Evolutionary conservation across 305 asterid species (phyloP), one percentile per base, ranked within the genome.

Genomic region (Withania somnifera): DNA sequence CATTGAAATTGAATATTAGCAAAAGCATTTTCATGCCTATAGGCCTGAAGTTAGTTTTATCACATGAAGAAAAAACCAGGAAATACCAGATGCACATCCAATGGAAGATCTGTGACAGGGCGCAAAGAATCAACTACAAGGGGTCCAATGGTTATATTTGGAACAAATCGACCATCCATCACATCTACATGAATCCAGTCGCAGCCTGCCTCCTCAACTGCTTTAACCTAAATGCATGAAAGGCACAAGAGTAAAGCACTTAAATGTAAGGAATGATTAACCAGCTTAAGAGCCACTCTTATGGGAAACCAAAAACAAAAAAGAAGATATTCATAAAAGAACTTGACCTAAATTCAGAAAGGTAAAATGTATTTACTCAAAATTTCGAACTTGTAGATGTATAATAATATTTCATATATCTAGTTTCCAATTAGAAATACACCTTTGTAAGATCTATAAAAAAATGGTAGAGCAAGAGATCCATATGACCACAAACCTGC

Each of bases 151-250:
- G 99, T 97, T 83, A 97, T 97, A 87, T 97, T 97, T 71, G 99
- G 99, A 80, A 95, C 99, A 86, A 97, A 97, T 20, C 94, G 96
- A 58, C 98, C 98, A 42, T 97, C 99, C 99, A 97, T 97, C 86
- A 97, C 99, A 89, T 97, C 99, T 82, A 97, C 98, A 85, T 97
- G 99, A 89, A 97, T 97, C 99, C 99, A 97, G 83, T 97, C 99
- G 52, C 99, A 97, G 79, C 99, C 98, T 11, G 99, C 99, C 90
- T 88, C 71, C 91, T 97, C 99, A 17, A 97, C 93, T 58, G 99
- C 99, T 91, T 97, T 95, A 60, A 97, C 95, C 99, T 97, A 86
- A 69, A 89, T 57, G 81, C 63, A 80, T 68, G 84, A 32, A 66
- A 82, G 22, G 78, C 60, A 75, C 50, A 38, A 60, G 79, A 60